Evolutionary conservation across 225 moss, liverwort and hornwort species (phyloP).

Genomic region (Pleurozium schreberi): DNA sequence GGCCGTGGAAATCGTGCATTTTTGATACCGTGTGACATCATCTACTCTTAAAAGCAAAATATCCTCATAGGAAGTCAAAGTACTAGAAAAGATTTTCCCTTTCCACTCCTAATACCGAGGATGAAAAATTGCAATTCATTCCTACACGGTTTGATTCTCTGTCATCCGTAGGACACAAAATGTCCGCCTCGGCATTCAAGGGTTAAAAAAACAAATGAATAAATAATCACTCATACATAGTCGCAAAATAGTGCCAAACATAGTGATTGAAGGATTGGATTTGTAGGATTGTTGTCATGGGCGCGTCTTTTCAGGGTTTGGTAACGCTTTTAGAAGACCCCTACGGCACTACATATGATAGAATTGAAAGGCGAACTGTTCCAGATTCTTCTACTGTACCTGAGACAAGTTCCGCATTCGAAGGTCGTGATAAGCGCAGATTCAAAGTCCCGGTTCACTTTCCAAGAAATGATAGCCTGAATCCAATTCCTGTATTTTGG

Average conservation of each 20-base stretch:
- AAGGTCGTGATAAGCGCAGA: not conserved
- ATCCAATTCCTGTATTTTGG: not conserved
- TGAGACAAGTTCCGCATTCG: not conserved
- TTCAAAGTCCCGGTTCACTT: not conserved
- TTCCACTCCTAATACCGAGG: too few species aligned
- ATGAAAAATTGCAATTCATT: too few species aligned
- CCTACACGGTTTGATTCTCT: too few species aligned
- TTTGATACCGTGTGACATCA: too few species aligned
- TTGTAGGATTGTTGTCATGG: not conserved
- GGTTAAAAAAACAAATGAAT: not conserved
- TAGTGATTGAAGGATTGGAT: not conserved
- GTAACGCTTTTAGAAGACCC: not conserved
- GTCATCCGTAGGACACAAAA: too few species aligned
- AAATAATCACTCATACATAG: not conserved
- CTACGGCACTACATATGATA: not conserved
- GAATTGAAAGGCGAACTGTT: not conserved
- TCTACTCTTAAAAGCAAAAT: too few species aligned
- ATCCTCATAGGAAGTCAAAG: too few species aligned
- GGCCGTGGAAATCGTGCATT: too few species aligned
- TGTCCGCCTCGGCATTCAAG: too few species aligned
- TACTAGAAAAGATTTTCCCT: too few species aligned
- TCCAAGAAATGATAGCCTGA: not conserved
- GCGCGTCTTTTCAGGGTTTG: not conserved
- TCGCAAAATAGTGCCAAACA: not conserved
- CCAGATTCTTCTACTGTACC: not conserved